These are phyloP conservation scores for Aspergillus pseudotamarii DNA, from an alignment of 2,329 filamentous ascomycete species.

Conservation along the genomic window DNA sequence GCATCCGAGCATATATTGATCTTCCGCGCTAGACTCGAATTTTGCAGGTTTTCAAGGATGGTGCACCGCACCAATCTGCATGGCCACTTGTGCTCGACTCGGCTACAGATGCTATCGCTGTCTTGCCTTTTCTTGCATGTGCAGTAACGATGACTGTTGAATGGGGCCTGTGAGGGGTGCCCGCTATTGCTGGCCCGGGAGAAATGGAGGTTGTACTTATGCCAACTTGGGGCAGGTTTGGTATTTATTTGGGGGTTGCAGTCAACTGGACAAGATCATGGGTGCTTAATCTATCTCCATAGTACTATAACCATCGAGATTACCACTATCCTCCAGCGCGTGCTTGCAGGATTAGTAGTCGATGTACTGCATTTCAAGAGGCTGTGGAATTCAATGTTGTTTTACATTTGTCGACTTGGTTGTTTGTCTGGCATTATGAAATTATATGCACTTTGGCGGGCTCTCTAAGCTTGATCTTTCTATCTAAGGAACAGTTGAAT, in stretches of 20 bases:
- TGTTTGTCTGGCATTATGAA: too few species aligned
- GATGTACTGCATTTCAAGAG: too few species aligned
- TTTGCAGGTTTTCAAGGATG: background rate
- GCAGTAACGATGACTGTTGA: background rate
- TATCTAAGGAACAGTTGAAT: too few species aligned
- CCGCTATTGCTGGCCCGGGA: too few species aligned
- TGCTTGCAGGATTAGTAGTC: too few species aligned
- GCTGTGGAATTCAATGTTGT: fast-evolving
- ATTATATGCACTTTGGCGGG: too few species aligned
- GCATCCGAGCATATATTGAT: background rate
- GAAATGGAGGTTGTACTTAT: background rate
- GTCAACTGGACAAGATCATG: too few species aligned
- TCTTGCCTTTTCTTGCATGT: background rate
- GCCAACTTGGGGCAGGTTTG: background rate
- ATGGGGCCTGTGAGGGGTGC: background rate
- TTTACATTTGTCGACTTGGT: too few species aligned
- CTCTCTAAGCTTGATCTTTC: too few species aligned
- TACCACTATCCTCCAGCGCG: too few species aligned
- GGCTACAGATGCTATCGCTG: background rate
- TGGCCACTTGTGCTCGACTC: background rate
- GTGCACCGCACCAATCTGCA: background rate
- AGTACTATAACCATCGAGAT: too few species aligned
- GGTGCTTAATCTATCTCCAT: too few species aligned
- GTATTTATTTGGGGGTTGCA: background rate
- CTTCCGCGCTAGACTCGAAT: background rate